Evolutionary conservation across 139 green algal genomes (phyloP).

Genomic region (Ostreobium quekettii): DNA sequence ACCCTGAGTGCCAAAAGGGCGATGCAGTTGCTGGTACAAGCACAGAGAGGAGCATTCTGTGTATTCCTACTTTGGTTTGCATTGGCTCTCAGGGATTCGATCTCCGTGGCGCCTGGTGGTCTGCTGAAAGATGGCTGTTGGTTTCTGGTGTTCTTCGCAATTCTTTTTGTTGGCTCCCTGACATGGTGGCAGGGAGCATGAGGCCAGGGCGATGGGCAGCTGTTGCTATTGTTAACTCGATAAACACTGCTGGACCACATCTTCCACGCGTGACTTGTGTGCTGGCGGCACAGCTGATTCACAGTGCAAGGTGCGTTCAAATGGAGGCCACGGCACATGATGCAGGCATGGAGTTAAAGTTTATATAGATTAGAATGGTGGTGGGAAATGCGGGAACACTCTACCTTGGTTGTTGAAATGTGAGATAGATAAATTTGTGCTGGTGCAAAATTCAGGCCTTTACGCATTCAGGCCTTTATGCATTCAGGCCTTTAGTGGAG

Average conservation of each 20-base stretch:
- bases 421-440: background rate
- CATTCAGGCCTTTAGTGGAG: too few species aligned
- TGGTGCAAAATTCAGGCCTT: too few species aligned
- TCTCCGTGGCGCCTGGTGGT: background rate
- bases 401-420: too few species aligned
- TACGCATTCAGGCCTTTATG: too few species aligned
- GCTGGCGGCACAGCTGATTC: background rate
- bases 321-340: too few species aligned
- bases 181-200: background rate
- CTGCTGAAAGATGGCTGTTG: constrained; percentile 11
- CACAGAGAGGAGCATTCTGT: too few species aligned
- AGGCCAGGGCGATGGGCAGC: background rate
- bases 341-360: background rate
- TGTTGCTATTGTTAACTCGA: constrained; percentile 6
- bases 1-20: too few species aligned
- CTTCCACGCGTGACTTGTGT: background rate
- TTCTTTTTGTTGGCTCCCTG: background rate
- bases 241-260: constrained; percentile 8
- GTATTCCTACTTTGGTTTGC: too few species aligned
- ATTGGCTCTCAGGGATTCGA: too few species aligned
- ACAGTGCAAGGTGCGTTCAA: background rate
- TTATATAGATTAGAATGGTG: too few species aligned
- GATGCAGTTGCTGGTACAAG: too few species aligned
- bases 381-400: too few species aligned
- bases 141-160: constrained; percentile 1